Evolutionary conservation across 805 yeast genomes (phyloP).

Genomic region (Diddensiella caesifluorescens): DNA sequence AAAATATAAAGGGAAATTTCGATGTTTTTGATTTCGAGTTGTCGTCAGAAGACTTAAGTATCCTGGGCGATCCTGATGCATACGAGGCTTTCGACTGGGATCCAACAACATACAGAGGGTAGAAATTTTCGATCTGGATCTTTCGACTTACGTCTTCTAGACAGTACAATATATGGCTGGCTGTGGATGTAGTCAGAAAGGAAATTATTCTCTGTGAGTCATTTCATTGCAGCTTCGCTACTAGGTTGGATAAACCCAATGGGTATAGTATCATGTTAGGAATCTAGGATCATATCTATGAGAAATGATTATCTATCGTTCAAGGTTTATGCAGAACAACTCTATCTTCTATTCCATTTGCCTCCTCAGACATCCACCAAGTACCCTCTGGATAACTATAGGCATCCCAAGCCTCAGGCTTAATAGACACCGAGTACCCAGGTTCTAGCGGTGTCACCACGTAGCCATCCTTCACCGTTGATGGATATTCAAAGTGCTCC

Average conservation of each 20-base stretch:
- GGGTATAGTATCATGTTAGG: too few species aligned
- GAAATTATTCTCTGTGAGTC: too few species aligned
- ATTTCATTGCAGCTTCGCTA: too few species aligned
- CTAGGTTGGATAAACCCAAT: too few species aligned
- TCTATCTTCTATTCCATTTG: conserved; percentile 15
- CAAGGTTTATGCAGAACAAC: conserved; percentile 12
- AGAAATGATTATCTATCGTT: background rate
- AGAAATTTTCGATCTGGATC: too few species aligned
- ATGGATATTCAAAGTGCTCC: conserved; percentile 30
- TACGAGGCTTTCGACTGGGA: conserved; percentile 19
- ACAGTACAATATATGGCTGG: too few species aligned
- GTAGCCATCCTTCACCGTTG: conserved; percentile 29
- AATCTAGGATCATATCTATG: too few species aligned
- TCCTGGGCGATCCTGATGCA: conserved; percentile 14
- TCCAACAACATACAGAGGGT: conserved; percentile 19
- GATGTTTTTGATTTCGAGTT: conserved; percentile 46
- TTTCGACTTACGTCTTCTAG: too few species aligned
- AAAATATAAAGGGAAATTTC: conserved; percentile 53
- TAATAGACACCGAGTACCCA: conserved; percentile 34
- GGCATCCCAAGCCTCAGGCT: conserved; percentile 25
- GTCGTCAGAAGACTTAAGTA: conserved; percentile 27
- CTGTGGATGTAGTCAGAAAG: too few species aligned
- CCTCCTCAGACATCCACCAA: conserved; percentile 29
- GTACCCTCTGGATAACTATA: conserved; percentile 31
- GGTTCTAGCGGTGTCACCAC: conserved; percentile 31